Evolutionary conservation across 1,284 basidiomycete genomes (phyloP), one percentile per base, ranked within the genome.

Genomic region (Volvariella surrecta): DNA sequence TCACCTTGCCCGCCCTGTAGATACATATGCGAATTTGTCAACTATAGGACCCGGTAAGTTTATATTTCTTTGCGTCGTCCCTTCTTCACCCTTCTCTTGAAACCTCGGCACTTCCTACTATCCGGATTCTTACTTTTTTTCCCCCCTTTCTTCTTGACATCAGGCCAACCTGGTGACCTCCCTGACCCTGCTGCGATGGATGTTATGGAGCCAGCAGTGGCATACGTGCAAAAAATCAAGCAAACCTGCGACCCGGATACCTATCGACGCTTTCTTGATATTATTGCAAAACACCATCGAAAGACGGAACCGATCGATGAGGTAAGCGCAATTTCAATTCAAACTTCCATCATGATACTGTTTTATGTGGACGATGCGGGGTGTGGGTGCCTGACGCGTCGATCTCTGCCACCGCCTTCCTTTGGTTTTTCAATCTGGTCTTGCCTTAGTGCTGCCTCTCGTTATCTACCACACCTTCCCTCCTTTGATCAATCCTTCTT

Each of bases 221-320:
- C 89, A 55, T 99, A 96, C 56, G 91, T 99, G 32, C 93, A 96
- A 66, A 93, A 92, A 66, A 97, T 98, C 67, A 98, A 96, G 65
- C 86, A 89, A 52, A 82, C 92, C 32, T 98, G 93, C 64, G 89
- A 95, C 54, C 81, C 90, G 1, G 90, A 94, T 28, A 93, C 88
- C 7, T 99, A 98, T 65, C 86, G 89, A 56, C 83, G 89, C 56
- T 98, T 99, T 64, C 68, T 98, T 46, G 91, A 95, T 63, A 92
- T 97, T 50, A 67, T 98, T 21, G 87, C 90, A 2, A 66, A 66
- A 35, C 76, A 74, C 55, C 75, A 79, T 42, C 68, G 74, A 43
- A 66, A 67, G 45, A 66, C 71, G 2, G 70, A 71, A 40, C 61
- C 67, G 11, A 72, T 72, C 50, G 89, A 91, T 62, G 80, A 95